Percentiles rank a stretch among this genome's conserved stretches.
phyloP scores from a whole-genome alignment of 1,139 yeast species.

The Pichia sp. region DNA sequence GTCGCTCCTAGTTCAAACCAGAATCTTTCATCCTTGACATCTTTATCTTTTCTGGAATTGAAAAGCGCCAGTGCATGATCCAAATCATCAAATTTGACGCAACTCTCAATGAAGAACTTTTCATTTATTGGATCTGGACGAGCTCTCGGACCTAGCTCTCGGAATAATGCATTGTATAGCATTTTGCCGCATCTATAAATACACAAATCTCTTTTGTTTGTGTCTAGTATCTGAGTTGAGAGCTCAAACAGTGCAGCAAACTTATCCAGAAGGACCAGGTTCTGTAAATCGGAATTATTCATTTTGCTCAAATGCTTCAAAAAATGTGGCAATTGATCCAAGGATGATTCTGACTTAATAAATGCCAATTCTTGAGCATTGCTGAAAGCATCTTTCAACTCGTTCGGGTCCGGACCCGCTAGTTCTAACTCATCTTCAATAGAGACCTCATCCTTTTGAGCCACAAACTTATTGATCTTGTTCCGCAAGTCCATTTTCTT shows the following conservation, averaged over 20 bases:
- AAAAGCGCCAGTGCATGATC: constrained; percentile 20
- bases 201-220: constrained; percentile 19
- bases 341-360: constrained; percentile 14
- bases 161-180: constrained; percentile 16
- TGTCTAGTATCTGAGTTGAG: constrained; percentile 20
- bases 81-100: constrained; percentile 15
- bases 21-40: constrained; percentile 23
- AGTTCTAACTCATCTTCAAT: background rate
- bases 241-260: constrained; percentile 18
- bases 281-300: constrained; percentile 12
- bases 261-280: constrained; percentile 18
- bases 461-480: constrained; percentile 5
- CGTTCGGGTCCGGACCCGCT: constrained; percentile 8
- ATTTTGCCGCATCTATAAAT: constrained; percentile 24
- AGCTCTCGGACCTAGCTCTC: constrained; percentile 15
- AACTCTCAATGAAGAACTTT: constrained; percentile 24
- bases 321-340: constrained; percentile 19
- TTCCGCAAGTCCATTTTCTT: constrained; percentile 2
- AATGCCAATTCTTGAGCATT: constrained; percentile 17
- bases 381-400: constrained; percentile 16
- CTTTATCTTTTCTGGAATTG: constrained; percentile 21
- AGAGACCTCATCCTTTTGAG: background rate
- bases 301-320: constrained; percentile 15
- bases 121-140: constrained; percentile 28
- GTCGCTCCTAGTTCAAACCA: constrained; percentile 26